Percentiles rank a stretch among this genome's conserved stretches.
These are phyloP conservation scores for Nakataea oryzae DNA, from an alignment of 2,329 filamentous ascomycete species.

Conservation along the genomic window DNA sequence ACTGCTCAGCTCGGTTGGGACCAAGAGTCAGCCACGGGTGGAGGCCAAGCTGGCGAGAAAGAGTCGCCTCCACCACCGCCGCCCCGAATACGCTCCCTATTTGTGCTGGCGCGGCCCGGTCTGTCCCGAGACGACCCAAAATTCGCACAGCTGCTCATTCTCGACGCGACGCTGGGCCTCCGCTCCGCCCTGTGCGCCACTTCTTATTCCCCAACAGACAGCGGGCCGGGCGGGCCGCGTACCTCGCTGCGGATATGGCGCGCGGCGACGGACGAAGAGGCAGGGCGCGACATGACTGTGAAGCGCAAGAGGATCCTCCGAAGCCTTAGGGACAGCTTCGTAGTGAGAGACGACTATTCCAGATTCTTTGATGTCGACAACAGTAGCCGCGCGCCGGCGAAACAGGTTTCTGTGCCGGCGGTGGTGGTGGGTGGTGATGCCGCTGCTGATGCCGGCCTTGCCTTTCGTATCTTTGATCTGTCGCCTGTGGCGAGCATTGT, in stretches of 20 bases:
- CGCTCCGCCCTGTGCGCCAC: constrained; percentile 6
- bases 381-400: background rate
- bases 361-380: constrained; percentile 3
- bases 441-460: background rate
- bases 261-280: too few relatives aligned
- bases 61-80: too few relatives aligned
- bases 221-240: too few relatives aligned
- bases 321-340: constrained; percentile 16
- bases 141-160: constrained; percentile 9
- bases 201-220: too few relatives aligned
- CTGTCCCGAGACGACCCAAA: background rate
- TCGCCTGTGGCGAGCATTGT: background rate
- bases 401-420: background rate
- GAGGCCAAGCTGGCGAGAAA: background rate
- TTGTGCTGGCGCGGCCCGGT: background rate
- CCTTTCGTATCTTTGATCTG: background rate
- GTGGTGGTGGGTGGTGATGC: background rate
- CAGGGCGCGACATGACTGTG: background rate
- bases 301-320: constrained; percentile 8
- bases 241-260: too few relatives aligned
- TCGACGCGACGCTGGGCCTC: constrained; percentile 7
- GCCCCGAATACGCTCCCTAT: background rate
- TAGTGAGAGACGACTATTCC: constrained; percentile 29
- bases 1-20: constrained; percentile 2
- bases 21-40: constrained; percentile 1